Base-by-base conservation (phyloP, 2,329 filamentous ascomycete genomes). In the Fusarium bactridioides region DNA sequence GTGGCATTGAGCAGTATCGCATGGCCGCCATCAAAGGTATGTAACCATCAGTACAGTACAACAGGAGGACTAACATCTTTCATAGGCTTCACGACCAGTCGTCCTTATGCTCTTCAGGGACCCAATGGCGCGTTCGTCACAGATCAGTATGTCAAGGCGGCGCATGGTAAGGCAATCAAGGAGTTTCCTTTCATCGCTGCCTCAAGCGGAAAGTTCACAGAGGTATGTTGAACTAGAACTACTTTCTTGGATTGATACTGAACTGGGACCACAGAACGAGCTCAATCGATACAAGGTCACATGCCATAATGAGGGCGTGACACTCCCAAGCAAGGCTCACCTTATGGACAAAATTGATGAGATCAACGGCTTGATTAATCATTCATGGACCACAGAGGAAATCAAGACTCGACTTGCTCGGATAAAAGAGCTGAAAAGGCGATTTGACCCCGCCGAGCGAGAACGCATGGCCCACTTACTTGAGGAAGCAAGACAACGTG, bases 171-270 rank as follows among this genome's bases (percentile, higher is more conserved):
- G 76, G 88, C 93, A 0, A 89, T 94, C 78, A 92, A 92, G 79
- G 91, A 95, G 40, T 98, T 94, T 83, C 94, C 95, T 9, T 98
- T 98, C 81, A 92, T 96, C 69, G 92, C 92, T 70, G 95, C 95
- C 79, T 98, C 96, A 0, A 95, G 97, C 80, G 90, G 91, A 55
- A 86, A 87, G 45, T 93, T 98, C 78, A 93, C 92, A n/a, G 94
- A 96, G 81, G 92, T 94, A 84, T 72, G 86, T 67, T 31, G 25
- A 40, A 21, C n/a, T 27, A 16, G 19, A 15, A 12, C 13, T 6
- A 23, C 10, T n/a, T n/a, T 38, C 6, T 23, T 18, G 21, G 27
- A 38, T 59, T 11, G 61, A 10, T 31, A 18, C 61, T 55, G 54
- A 69, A 78, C 83, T 23, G 47, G 64, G 81, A 31, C 15, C 71